These are phyloP conservation scores for Penicillium sp. DNA, from an alignment of 2,329 filamentous ascomycete species.

Conservation along the genomic window DNA sequence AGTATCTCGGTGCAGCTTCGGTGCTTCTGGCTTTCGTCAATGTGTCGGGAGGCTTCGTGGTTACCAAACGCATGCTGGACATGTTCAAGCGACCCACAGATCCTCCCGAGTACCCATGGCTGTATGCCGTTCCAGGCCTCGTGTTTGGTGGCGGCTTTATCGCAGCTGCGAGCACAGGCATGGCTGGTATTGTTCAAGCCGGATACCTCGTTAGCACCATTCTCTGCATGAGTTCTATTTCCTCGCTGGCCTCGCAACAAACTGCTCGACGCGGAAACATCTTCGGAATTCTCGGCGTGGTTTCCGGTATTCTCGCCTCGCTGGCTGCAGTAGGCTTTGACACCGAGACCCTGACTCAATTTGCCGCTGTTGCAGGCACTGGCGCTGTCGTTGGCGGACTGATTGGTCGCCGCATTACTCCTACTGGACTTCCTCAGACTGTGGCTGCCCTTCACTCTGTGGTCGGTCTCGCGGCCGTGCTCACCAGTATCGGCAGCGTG, in stretches of 20 bases:
- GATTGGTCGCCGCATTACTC: slow-evolving; percentile 84
- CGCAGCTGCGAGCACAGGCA: slow-evolving; percentile 77
- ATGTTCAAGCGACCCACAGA: slow-evolving; percentile 88
- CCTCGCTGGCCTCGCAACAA: slow-evolving; percentile 77
- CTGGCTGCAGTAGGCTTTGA: slow-evolving; percentile 80
- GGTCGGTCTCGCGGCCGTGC: slow-evolving; percentile 82
- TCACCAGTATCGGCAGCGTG: slow-evolving; percentile 87
- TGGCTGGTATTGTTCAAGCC: slow-evolving; percentile 82
- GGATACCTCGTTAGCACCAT: slow-evolving; percentile 85
- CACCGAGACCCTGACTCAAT: slow-evolving; percentile 77
- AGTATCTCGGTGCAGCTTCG: slow-evolving; percentile 75
- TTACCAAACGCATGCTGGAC: slow-evolving; percentile 91
- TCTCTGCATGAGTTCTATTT: slow-evolving; percentile 83
- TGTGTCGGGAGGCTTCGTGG: slow-evolving; percentile 84
- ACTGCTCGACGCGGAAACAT: slow-evolving; percentile 86
- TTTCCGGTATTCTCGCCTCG: slow-evolving; percentile 80
- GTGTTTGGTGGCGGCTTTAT: slow-evolving; percentile 82
- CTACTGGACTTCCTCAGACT: slow-evolving; percentile 85
- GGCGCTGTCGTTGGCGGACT: slow-evolving; percentile 72
- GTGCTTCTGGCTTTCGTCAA: slow-evolving; percentile 88
- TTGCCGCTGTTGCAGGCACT: slow-evolving; percentile 72
- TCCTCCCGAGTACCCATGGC: slow-evolving; percentile 84
- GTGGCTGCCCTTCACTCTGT: slow-evolving; percentile 89
- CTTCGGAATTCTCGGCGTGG: slow-evolving; percentile 83
- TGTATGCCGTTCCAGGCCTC: slow-evolving; percentile 77